Conservation (phyloP, 352 stramenopile genomes). For the Phytopythium montanum region DNA sequence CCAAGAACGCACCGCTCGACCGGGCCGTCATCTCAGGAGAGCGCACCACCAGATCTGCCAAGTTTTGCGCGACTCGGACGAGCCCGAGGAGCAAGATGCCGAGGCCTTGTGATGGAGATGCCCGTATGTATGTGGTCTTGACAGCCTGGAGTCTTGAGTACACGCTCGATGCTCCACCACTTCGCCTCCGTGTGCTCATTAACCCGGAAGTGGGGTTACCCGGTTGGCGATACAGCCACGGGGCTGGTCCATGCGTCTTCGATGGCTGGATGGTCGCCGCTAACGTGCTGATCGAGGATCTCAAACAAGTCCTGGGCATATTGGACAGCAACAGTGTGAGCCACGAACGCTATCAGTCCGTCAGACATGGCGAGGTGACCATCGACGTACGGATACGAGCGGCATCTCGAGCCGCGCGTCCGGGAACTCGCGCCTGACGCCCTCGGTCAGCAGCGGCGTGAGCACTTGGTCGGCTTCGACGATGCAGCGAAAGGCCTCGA, state of each 20-base stretch:
- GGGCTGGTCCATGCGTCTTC: slow-evolving; percentile 7
- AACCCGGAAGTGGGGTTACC: not conserved
- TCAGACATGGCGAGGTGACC: not conserved
- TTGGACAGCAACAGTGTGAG: not conserved
- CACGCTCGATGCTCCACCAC: not conserved
- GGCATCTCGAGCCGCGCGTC: slow-evolving; percentile 26
- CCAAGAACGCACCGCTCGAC: not conserved
- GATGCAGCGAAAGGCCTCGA: slow-evolving; percentile 67
- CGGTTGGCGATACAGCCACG: not conserved
- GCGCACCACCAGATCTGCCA: not conserved
- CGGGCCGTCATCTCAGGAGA: not conserved
- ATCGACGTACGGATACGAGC: not conserved
- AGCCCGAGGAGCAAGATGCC: not conserved
- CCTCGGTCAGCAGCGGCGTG: slow-evolving; percentile 51
- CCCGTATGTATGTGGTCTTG: not conserved
- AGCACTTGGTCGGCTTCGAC: slow-evolving; percentile 63
- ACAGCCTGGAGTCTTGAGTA: not conserved
- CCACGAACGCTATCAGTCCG: not conserved
- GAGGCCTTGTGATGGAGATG: not conserved
- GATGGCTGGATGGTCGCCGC: not conserved
- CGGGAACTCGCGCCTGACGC: slow-evolving; percentile 34
- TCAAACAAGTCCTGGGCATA: slow-evolving; percentile 2
- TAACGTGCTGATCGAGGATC: slow-evolving; percentile 6
- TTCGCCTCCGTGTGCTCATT: no score
- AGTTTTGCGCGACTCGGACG: slow-evolving; percentile 1